Conservation (phyloP, 2,329 filamentous ascomycete species). For the Alternaria conjuncta region DNA sequence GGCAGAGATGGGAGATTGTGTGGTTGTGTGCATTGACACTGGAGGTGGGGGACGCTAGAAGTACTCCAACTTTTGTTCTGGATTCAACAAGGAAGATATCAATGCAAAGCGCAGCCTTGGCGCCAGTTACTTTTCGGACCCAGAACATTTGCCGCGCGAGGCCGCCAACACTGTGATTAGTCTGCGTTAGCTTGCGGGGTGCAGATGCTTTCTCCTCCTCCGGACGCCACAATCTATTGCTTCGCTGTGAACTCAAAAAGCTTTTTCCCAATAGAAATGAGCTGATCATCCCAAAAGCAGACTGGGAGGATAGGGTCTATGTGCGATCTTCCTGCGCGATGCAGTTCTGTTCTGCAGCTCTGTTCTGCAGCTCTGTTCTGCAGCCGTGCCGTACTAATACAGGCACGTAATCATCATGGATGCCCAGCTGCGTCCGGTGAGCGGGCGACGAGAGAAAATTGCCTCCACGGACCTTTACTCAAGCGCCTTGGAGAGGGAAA, state of each 20-base stretch:
- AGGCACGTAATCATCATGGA: background rate
- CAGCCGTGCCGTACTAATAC: background rate
- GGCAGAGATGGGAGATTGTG: background rate
- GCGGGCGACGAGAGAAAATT: background rate
- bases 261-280: background rate
- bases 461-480: background rate
- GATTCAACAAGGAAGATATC: background rate
- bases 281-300: background rate
- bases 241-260: background rate
- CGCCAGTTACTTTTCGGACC: background rate
- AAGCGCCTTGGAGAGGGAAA: background rate
- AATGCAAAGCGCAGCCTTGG: background rate
- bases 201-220: background rate
- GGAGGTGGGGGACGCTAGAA: background rate
- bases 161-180: background rate
- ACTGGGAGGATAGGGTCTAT: background rate
- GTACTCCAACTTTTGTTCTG: background rate
- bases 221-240: background rate
- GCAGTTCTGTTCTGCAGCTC: background rate
- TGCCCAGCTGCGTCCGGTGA: background rate
- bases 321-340: background rate
- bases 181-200: conserved; percentile 1
- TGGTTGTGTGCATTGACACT: background rate
- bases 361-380: background rate
- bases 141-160: background rate